Evolutionary conservation across 2,329 filamentous ascomycete species (phyloP), one percentile per base, ranked within the genome.

Genomic region (Diaporthe helianthi): DNA sequence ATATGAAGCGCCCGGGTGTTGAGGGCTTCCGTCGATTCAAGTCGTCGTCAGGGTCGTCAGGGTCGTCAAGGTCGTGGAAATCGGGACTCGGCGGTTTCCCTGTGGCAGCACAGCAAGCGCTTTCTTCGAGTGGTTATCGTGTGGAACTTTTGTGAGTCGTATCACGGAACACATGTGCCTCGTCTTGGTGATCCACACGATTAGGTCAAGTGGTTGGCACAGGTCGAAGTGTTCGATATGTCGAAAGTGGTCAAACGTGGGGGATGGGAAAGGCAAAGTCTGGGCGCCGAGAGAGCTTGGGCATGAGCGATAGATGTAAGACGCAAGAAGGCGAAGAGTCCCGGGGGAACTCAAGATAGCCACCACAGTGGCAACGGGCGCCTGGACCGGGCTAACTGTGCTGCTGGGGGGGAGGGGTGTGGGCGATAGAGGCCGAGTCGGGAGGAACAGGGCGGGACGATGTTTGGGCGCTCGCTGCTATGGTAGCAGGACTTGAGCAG

Each of bases 251-350:
- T 72, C 69, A 55, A 70, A 70, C 52, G 67, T 73, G 72, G 75
- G 76, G 73, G 73, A 75, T n/a, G n/a, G 74, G 73, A 73, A 71
- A 72, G 71, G 71, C 29, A 72, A 75, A 75, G 76, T 77, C 79
- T 81, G 78, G 80, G 79, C 79, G 80, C 80, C 79, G 75, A 81
- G 80, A 80, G 77, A 75, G 76, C 74, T 76, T 76, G 72, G 74
- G 72, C 67, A 71, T 33, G 67, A 73, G 69, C 68, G 68, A 73
- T 63, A 69, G 70, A 73, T 47, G 63, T 54, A 24, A 51, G 49
- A 55, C 41, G 52, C 46, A 74, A 22, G 55, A 55, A 38, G 70
- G 55, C 54, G 47, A 68, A 51, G 52, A 47, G 19, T 49, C 5
- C 29, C 24, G 49, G 31, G 51, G 60, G 46, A 26, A 38, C 53